These are phyloP conservation scores for Platismatia glauca DNA, from an alignment of 495 filamentous ascomycete species.

Conservation along the genomic window DNA sequence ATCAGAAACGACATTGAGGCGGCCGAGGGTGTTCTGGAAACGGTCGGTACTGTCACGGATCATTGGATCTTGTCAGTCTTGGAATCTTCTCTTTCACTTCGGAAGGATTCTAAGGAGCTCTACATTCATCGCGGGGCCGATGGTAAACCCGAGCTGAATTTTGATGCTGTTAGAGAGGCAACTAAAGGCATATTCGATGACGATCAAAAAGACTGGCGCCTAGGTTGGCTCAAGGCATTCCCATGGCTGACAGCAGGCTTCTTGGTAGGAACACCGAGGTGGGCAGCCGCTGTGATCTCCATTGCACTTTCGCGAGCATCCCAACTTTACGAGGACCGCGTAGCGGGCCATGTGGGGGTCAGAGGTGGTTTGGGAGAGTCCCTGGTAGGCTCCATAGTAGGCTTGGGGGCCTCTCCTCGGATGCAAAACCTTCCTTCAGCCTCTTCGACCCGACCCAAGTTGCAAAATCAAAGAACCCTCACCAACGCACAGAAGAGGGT, in stretches of 20 bases:
- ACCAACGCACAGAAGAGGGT: constrained; percentile 2
- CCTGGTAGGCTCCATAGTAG: constrained; percentile 5
- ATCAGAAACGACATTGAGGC: constrained; percentile 9
- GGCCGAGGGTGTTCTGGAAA: constrained; percentile 8
- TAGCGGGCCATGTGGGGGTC: constrained; percentile 3
- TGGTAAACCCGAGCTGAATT: constrained; percentile 16
- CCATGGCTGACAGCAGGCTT: constrained; percentile 16
- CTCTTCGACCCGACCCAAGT: background rate
- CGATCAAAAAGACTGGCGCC: constrained; percentile 14
- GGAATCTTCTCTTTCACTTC: constrained; percentile 13
- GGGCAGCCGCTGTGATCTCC: constrained; percentile 17
- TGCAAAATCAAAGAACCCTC: background rate
- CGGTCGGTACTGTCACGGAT: constrained; percentile 7
- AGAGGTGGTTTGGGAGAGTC: constrained; percentile 10
- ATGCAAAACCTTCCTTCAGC: background rate
- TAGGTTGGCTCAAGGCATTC: constrained; percentile 15
- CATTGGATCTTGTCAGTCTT: constrained; percentile 15
- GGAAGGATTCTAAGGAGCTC: constrained; percentile 6
- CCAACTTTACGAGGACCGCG: constrained; percentile 1
- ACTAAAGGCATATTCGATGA: constrained; percentile 17
- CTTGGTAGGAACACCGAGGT: constrained; percentile 9
- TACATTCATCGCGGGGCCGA: constrained; percentile 15
- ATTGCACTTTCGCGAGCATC: constrained; percentile 10
- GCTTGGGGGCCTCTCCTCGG: background rate
- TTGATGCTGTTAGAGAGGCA: constrained; percentile 17